These are phyloP conservation scores for Coemansia sp. DNA, from an alignment of 192 early-diverging fungal species.

Conservation along the genomic window DNA sequence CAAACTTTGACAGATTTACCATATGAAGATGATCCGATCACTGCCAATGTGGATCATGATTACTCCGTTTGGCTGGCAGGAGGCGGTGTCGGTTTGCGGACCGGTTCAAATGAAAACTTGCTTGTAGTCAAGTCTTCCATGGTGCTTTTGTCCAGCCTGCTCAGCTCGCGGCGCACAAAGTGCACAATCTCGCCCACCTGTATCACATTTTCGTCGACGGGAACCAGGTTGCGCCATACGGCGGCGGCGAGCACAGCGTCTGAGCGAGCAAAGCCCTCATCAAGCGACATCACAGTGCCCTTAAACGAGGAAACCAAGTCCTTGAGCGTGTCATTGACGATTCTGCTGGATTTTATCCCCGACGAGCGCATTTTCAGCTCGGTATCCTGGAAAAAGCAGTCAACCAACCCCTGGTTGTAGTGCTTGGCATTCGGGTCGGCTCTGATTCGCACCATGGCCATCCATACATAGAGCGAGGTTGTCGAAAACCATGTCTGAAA, in stretches of 20 bases:
- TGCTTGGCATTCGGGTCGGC: slow-evolving; percentile 68
- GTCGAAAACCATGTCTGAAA: slow-evolving; percentile 95
- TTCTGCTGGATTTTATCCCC: slow-evolving; percentile 69
- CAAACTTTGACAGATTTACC: too few species aligned
- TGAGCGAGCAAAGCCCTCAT: slow-evolving; percentile 82
- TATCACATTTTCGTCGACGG: slow-evolving; percentile 25
- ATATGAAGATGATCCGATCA: too few species aligned
- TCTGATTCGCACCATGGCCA: slow-evolving; percentile 80
- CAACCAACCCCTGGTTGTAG: slow-evolving; percentile 82
- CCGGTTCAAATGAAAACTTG: slow-evolving; percentile 32
- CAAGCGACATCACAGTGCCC: slow-evolving; percentile 84
- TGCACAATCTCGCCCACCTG: slow-evolving; percentile 19
- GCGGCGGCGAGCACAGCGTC: slow-evolving; percentile 88
- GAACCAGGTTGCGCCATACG: slow-evolving; percentile 65
- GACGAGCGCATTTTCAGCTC: slow-evolving; percentile 78
- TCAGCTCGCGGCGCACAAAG: slow-evolving; percentile 28
- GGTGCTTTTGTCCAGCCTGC: slow-evolving; percentile 17
- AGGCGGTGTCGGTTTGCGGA: too few species aligned
- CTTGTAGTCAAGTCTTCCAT: slow-evolving; percentile 16
- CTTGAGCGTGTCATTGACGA: slow-evolving; percentile 70
- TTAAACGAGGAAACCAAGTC: slow-evolving; percentile 81
- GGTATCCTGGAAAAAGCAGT: slow-evolving; percentile 82
- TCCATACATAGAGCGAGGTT: slow-evolving; percentile 89
- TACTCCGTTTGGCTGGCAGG: too few species aligned
- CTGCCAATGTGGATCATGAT: too few species aligned